Evolutionary conservation across 176 grass and related monocot species (phyloP).

Genomic region (Thinopyrum elongatum): DNA sequence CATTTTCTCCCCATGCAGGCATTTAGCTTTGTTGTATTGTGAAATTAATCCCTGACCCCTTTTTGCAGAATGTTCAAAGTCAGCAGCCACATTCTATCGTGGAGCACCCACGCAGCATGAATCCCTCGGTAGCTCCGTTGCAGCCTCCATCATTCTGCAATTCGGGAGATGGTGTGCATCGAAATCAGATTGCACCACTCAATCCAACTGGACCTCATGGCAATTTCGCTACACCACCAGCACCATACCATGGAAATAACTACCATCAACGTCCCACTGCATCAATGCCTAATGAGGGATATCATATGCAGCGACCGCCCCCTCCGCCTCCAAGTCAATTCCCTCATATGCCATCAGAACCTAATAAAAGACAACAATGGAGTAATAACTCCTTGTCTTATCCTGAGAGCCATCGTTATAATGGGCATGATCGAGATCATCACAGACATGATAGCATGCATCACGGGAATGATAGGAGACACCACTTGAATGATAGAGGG

Average conservation of each 20-base stretch:
- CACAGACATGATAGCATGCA: constrained; percentile 44
- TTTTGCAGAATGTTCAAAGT: constrained; percentile 70
- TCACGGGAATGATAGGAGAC: constrained; percentile 48
- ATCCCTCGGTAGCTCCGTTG: constrained; percentile 34
- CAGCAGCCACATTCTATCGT: constrained; percentile 44
- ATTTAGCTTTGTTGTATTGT: constrained; percentile 23
- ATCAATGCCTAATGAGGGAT: constrained; percentile 51
- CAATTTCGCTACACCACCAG: constrained; percentile 36
- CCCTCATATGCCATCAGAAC: constrained; percentile 52
- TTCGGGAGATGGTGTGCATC: constrained; percentile 50
- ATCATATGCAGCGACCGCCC: constrained; percentile 70
- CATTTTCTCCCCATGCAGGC: constrained; percentile 18
- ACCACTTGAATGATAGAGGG: constrained; percentile 29
- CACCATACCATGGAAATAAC: constrained; percentile 59
- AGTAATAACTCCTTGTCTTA: constrained; percentile 36
- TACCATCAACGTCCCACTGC: constrained; percentile 48
- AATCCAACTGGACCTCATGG: constrained; percentile 46
- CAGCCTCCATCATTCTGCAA: constrained; percentile 58
- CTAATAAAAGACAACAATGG: constrained; percentile 50
- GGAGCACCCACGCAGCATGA: constrained; percentile 41
- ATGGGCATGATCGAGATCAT: constrained; percentile 43
- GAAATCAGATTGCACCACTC: constrained; percentile 49
- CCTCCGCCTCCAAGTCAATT: constrained; percentile 58
- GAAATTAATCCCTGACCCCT: constrained; percentile 9
- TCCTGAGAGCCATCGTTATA: constrained; percentile 48